Evolutionary conservation across 75 land plant genomes (phyloP).

Genomic region (Pseudotsuga menziesii): DNA sequence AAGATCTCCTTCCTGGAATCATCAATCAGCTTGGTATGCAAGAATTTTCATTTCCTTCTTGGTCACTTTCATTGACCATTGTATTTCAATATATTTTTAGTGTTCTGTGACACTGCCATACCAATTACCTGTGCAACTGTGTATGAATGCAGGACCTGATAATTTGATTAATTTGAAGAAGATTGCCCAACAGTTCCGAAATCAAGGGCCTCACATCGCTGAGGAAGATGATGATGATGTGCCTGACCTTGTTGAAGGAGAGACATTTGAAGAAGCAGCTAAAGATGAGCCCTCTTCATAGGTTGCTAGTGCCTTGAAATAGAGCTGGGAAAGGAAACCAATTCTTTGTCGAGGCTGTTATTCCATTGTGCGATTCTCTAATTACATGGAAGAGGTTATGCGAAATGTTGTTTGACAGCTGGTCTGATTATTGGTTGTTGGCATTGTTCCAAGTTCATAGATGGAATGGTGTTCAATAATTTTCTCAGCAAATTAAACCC

Average conservation of each 20-base stretch:
- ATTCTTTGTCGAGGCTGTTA: background rate
- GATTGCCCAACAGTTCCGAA: conserved; percentile 47
- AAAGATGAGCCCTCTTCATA: conserved; percentile 19
- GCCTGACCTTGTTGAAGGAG: conserved; percentile 45
- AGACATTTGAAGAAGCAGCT: conserved; percentile 48
- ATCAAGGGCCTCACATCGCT: conserved; percentile 12
- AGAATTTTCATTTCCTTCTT: background rate
- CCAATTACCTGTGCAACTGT: background rate
- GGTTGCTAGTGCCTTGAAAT: background rate
- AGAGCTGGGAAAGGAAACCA: background rate
- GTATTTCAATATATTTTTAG: background rate
- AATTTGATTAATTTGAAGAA: conserved; percentile 43
- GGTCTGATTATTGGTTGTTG: background rate
- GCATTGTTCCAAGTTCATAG: background rate
- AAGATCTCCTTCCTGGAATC: conserved; percentile 26
- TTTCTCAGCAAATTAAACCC: background rate
- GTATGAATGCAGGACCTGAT: conserved; percentile 28
- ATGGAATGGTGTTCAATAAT: background rate
- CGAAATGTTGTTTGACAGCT: conserved; percentile 1
- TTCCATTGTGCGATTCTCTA: background rate
- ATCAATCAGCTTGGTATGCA: conserved; percentile 27
- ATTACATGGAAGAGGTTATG: background rate
- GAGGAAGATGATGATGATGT: conserved; percentile 45
- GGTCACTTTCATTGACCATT: background rate
- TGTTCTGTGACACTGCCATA: background rate